A percentile compares a stretch with the other conserved stretches of the same genome.
These are phyloP conservation scores for Yarrowia yakushimensis DNA, from an alignment of 805 yeast genomes.

Conservation along the genomic window DNA sequence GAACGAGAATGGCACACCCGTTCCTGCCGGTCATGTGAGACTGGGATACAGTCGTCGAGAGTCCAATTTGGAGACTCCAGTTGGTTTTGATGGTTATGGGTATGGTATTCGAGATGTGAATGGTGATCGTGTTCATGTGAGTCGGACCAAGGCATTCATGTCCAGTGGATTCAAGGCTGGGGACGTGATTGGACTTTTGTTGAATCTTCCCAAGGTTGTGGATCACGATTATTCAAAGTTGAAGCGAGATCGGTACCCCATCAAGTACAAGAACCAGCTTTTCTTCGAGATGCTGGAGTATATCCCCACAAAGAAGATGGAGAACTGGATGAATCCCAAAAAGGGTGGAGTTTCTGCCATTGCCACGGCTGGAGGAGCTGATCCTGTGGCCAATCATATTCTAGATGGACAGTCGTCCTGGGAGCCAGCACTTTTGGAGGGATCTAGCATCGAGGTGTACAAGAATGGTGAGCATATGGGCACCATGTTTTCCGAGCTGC, in stretches of 20 bases:
- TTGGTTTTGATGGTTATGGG: conserved; percentile 92
- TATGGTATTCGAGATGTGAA: conserved; percentile 81
- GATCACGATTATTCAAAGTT: conserved; percentile 42
- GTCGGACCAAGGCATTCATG: conserved; percentile 60
- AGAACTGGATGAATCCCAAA: conserved; percentile 53
- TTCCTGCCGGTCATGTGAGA: conserved; percentile 55
- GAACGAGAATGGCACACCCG: background rate
- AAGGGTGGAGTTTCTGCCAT: conserved; percentile 10
- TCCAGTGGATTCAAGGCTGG: conserved; percentile 56
- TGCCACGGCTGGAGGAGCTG: conserved; percentile 26
- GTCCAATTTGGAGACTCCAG: conserved; percentile 89
- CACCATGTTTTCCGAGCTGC: conserved; percentile 60
- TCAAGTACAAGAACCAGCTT: conserved; percentile 69
- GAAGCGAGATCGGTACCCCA: conserved; percentile 81
- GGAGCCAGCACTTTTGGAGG: conserved; percentile 34
- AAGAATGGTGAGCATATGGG: conserved; percentile 74
- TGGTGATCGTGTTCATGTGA: conserved; percentile 72
- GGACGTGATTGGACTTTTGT: conserved; percentile 76
- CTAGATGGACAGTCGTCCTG: background rate
- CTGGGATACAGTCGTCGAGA: conserved; percentile 82
- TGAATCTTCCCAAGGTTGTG: conserved; percentile 56
- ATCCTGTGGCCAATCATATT: conserved; percentile 34
- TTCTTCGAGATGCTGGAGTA: conserved; percentile 86
- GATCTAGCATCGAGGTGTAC: conserved; percentile 63
- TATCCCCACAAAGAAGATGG: conserved; percentile 63